Conservation (phyloP, 176 grass and related monocot species). For the Dactylis glomerata region DNA sequence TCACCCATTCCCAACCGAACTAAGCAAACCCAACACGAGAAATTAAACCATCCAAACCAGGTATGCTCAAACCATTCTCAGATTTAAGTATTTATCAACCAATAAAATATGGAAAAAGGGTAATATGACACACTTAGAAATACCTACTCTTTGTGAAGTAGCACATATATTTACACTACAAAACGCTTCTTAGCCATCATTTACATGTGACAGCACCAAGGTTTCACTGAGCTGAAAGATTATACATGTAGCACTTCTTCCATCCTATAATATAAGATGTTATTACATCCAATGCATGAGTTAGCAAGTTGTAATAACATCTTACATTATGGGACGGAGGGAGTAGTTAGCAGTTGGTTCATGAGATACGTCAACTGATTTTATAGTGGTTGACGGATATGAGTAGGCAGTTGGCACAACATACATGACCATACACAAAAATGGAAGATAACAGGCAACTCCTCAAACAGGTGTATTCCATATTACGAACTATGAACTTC, state of each 20-base stretch:
- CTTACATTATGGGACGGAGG: too few species aligned
- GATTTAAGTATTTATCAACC: background rate
- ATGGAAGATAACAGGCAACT: background rate
- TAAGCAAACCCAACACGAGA: too few species aligned
- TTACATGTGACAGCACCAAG: background rate
- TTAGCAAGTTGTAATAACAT: too few species aligned
- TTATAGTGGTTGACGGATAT: background rate
- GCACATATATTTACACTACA: background rate
- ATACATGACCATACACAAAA: background rate
- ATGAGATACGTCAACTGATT: background rate
- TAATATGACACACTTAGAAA: conserved; percentile 3
- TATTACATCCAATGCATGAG: too few species aligned
- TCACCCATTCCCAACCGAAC: too few species aligned
- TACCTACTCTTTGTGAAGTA: background rate
- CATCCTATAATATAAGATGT: too few species aligned
- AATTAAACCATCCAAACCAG: too few species aligned
- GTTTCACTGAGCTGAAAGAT: background rate
- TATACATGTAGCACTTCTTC: too few species aligned
- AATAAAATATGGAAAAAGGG: background rate
- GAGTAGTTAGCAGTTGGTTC: conserved; percentile 21
- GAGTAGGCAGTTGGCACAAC: background rate
- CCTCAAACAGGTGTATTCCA: background rate
- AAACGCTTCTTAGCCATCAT: conserved; percentile 18
- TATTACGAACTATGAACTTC: background rate
- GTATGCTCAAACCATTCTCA: too few species aligned